phyloP scores from a whole-genome alignment of 1,284 basidiomycete genomes.

The Termitomyces sp. region DNA sequence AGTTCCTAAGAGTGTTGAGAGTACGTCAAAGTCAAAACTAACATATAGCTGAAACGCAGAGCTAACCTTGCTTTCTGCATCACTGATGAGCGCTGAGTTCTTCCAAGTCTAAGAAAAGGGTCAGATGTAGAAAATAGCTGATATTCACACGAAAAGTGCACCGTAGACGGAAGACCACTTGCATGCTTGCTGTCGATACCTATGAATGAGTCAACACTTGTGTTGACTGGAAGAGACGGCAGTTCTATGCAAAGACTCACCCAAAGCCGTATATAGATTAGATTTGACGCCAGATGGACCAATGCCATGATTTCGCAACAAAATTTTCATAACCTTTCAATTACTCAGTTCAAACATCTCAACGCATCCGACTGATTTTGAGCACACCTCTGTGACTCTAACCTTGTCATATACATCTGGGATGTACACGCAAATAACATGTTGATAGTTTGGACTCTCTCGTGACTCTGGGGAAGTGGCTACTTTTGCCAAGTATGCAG shows the following conservation, averaged over 20 bases:
- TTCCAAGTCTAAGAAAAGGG: constrained; percentile 53
- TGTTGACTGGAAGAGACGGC: not conserved
- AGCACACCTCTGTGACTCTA: constrained; percentile 46
- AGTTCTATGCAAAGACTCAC: constrained; percentile 26
- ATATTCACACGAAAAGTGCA: constrained; percentile 21
- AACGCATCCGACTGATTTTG: not conserved
- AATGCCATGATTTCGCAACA: constrained; percentile 58
- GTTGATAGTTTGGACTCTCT: constrained; percentile 46
- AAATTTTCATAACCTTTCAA: constrained; percentile 59
- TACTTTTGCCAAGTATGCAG: constrained; percentile 53
- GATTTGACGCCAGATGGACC: constrained; percentile 66
- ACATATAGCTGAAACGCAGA: not conserved
- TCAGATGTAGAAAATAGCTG: not conserved
- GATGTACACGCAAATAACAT: constrained; percentile 67
- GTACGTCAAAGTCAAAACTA: not conserved
- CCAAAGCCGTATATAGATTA: constrained; percentile 59
- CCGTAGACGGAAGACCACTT: constrained; percentile 66
- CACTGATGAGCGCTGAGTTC: constrained; percentile 50
- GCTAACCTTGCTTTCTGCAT: constrained; percentile 54
- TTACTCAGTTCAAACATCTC: not conserved
- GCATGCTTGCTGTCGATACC: constrained; percentile 71
- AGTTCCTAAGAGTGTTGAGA: constrained; percentile 36
- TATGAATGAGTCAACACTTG: constrained; percentile 20
- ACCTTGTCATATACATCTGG: constrained; percentile 65
- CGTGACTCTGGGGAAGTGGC: constrained; percentile 48